These are phyloP conservation scores for Daldinia childiae DNA, from an alignment of 495 filamentous ascomycete genomes.

Conservation along the genomic window DNA sequence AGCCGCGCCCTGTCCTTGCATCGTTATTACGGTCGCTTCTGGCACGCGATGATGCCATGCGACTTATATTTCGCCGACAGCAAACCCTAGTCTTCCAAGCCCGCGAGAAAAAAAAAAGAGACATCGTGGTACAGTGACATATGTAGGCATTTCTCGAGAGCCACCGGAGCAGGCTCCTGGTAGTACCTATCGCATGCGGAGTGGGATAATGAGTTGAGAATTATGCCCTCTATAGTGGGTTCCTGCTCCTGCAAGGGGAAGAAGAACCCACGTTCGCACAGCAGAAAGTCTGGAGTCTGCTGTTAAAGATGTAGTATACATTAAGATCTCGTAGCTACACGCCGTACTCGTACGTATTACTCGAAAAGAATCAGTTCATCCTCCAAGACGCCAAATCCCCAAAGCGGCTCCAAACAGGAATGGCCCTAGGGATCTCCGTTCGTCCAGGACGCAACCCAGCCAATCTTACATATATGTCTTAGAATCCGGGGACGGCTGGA, in stretches of 20 bases:
- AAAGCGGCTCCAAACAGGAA: conserved; percentile 23
- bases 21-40: conserved; percentile 16
- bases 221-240: conserved; percentile 11
- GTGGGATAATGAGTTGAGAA: conserved; percentile 12
- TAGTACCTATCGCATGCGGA: conserved; percentile 4
- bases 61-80: conserved; percentile 44
- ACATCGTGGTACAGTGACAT: conserved; percentile 11
- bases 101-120: conserved; percentile 4
- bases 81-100: conserved; percentile 24
- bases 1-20: conserved; percentile 41
- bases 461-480: conserved; percentile 33
- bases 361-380: conserved; percentile 21
- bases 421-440: conserved; percentile 30
- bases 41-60: conserved; percentile 43
- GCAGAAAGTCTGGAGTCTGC: conserved; percentile 8
- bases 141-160: conserved; percentile 3
- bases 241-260: conserved; percentile 18
- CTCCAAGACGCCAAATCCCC: conserved; percentile 24
- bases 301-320: neutral
- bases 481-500: conserved; percentile 39
- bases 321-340: conserved; percentile 11
- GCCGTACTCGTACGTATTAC: conserved; percentile 20
- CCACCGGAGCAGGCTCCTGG: conserved; percentile 3
- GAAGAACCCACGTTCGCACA: conserved; percentile 9
- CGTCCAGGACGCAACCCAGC: conserved; percentile 32